Evolutionary conservation across 768 basidiomycete species (phyloP).

Genomic region (Floccularia luteovirens): DNA sequence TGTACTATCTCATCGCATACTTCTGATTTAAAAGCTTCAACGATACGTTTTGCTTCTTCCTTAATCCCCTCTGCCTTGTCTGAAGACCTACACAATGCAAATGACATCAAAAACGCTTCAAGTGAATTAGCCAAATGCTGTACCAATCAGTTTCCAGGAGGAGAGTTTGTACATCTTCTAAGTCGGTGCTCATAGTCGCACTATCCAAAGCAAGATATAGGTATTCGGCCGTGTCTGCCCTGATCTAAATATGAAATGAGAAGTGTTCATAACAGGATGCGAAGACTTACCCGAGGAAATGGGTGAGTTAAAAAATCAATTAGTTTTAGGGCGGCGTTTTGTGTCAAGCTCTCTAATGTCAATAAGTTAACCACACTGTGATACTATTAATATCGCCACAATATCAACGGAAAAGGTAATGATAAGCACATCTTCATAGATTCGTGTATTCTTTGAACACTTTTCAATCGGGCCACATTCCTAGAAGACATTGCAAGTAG

Average conservation of each 20-base stretch:
- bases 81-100: slow-evolving; percentile 43
- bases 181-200: slow-evolving; percentile 56
- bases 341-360: slow-evolving; percentile 32
- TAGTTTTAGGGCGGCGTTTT: slow-evolving; percentile 36
- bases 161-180: slow-evolving; percentile 59
- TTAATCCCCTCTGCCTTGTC: slow-evolving; percentile 26
- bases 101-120: too few species aligned
- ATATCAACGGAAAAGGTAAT: slow-evolving; percentile 5
- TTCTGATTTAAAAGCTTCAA: too few species aligned
- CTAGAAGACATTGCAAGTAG: slow-evolving; percentile 51
- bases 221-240: slow-evolving; percentile 75
- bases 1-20: too few species aligned
- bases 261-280: slow-evolving; percentile 6
- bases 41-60: slow-evolving; percentile 31
- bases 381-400: slow-evolving; percentile 3
- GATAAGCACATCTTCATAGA: slow-evolving; percentile 75
- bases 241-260: slow-evolving; percentile 41
- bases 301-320: slow-evolving; percentile 64
- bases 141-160: slow-evolving; percentile 83
- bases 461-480: slow-evolving; percentile 69
- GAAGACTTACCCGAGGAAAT: slow-evolving; percentile 63
- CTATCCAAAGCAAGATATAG: slow-evolving; percentile 74
- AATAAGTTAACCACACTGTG: slow-evolving; percentile 63
- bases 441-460: slow-evolving; percentile 70
- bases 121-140: too few species aligned